Evolutionary conservation across 805 yeast species (phyloP).

Genomic region (Metschnikowia drakensbergensis): DNA sequence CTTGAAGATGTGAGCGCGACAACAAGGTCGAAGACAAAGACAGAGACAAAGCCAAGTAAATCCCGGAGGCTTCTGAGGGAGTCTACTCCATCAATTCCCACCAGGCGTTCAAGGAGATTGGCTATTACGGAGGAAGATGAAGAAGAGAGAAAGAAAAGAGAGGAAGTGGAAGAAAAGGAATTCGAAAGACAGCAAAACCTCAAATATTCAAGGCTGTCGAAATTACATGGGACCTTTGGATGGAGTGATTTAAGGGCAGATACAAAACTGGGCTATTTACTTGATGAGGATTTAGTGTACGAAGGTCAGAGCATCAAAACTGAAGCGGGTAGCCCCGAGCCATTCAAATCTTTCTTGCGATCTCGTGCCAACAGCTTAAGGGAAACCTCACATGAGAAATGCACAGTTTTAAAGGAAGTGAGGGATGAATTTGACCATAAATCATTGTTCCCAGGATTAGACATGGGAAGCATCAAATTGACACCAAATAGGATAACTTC

Average conservation of each 20-base stretch:
- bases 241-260: slow-evolving; percentile 55
- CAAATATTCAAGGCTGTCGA: slow-evolving; percentile 44
- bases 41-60: slow-evolving; percentile 19
- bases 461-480: slow-evolving; percentile 68
- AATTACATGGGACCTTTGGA: slow-evolving; percentile 63
- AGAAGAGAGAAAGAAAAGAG: slow-evolving; percentile 30
- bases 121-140: slow-evolving; percentile 47
- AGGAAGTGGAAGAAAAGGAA: slow-evolving; percentile 41
- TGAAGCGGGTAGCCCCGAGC: neutral
- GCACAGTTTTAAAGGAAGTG: slow-evolving; percentile 31
- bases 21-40: slow-evolving; percentile 9
- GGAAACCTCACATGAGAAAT: neutral
- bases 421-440: slow-evolving; percentile 54
- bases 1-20: slow-evolving; percentile 41
- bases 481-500: slow-evolving; percentile 71
- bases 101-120: slow-evolving; percentile 72
- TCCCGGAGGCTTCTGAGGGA: slow-evolving; percentile 19
- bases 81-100: slow-evolving; percentile 42
- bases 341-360: neutral
- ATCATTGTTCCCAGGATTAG: slow-evolving; percentile 50
- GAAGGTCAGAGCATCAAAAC: neutral
- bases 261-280: slow-evolving; percentile 32
- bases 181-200: slow-evolving; percentile 8
- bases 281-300: slow-evolving; percentile 21
- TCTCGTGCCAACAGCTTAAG: neutral